Evolutionary conservation across 1,284 basidiomycete species (phyloP), one percentile per base, ranked within the genome.

Genomic region (Thecaphora thlaspeos): DNA sequence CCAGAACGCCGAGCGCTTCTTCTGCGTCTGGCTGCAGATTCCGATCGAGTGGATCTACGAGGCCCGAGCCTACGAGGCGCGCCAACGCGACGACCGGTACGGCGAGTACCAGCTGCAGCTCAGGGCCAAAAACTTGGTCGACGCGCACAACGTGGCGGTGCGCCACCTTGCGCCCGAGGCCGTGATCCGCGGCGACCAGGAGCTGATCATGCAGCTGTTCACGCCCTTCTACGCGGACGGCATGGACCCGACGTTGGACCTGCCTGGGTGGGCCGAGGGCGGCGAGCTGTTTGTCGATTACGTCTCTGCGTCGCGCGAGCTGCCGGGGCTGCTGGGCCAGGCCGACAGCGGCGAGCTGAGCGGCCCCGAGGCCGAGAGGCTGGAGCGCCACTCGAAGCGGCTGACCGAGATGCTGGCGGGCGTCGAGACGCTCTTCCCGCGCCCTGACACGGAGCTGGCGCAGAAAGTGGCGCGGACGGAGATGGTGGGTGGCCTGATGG

Each of bases 81-180:
- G 87, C 28, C 82, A 85, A 58, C 77, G 81, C 41, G 85, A 86
- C 49, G 81, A 88, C 40, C 75, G 88, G 1, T 95, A 84, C 75
- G 81, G 82, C 1, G 90, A 91, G 36, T 96, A 89, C 78, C 83
- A 88, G 53, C 80, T 87, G 39, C 88, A 89, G 72, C 80, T 91
- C 42, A 78, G 84, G 22, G 90, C 91, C 1, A 84, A 85, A 18
- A 78, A 86, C 37, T 87, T 84, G 66, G 83, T 86, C 42, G 81
- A 84, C 7, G 92, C 94, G 0, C 92, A 96, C 75, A 84, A 86
- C 38, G 81, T 95, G 21, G 89, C 89, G 1, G 82, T 91, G 26
- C 79, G 82, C 7, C 86, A 91, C 61, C 84, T 98, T n/a, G 90
- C 90, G 9, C 90, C 91, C 1, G 94, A 97, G 69, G 90, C 88